Evolutionary conservation across 495 filamentous ascomycete species (phyloP).

Genomic region (Aspergillus kassunensis): DNA sequence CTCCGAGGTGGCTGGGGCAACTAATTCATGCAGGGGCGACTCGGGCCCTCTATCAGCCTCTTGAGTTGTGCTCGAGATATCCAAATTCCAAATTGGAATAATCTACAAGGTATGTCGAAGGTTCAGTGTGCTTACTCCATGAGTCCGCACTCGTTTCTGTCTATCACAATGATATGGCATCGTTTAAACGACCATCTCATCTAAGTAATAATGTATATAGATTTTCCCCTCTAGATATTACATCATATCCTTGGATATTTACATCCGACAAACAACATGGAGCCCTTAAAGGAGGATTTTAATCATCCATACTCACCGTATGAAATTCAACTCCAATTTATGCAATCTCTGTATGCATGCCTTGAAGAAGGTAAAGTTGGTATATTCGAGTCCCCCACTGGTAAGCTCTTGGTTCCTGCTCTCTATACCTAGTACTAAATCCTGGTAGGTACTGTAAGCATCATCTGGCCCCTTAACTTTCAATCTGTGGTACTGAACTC

Average conservation of each 20-base stretch:
- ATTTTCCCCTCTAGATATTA: neutral
- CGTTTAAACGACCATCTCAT: too few relatives aligned
- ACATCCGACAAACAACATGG: slow-evolving; percentile 17
- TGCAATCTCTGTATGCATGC: slow-evolving; percentile 79
- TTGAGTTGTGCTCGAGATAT: too few relatives aligned
- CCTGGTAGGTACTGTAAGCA: slow-evolving; percentile 45
- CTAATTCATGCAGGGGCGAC: neutral
- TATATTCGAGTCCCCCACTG: slow-evolving; percentile 93
- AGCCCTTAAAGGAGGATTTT: slow-evolving; percentile 51
- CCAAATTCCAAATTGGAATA: too few relatives aligned
- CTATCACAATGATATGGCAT: too few relatives aligned
- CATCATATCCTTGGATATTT: neutral
- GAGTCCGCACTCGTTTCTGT: too few relatives aligned
- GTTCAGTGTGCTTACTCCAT: too few relatives aligned
- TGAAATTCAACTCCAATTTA: slow-evolving; percentile 83
- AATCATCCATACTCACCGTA: slow-evolving; percentile 93
- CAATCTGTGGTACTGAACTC: neutral
- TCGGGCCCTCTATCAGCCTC: neutral
- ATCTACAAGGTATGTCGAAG: too few relatives aligned
- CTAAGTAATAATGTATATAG: slow-evolving; percentile 1
- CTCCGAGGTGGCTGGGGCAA: neutral
- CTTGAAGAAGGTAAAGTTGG: slow-evolving; percentile 78
- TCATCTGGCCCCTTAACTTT: too few relatives aligned
- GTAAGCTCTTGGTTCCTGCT: slow-evolving; percentile 29
- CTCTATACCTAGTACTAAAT: too few relatives aligned